Conservation (phyloP, 139 green algal genomes). For the Tetradesmus lagerheimii region DNA sequence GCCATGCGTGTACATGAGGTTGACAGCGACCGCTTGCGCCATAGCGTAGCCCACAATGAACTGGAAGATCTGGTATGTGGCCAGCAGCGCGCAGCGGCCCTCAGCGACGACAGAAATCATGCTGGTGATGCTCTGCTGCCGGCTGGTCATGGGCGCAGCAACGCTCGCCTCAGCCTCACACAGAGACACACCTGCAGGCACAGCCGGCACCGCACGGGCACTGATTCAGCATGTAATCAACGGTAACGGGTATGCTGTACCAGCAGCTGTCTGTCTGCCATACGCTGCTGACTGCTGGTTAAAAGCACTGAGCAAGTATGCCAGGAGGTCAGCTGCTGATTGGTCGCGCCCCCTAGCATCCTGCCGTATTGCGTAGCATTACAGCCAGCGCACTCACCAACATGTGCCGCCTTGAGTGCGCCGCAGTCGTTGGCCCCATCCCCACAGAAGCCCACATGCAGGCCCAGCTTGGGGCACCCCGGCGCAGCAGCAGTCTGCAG, state of each 20-base stretch:
- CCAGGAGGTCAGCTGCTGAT: too few relatives aligned
- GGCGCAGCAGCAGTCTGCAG: constrained; percentile 32
- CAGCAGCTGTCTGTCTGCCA: too few relatives aligned
- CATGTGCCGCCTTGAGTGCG: constrained; percentile 70
- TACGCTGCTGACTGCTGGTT: too few relatives aligned
- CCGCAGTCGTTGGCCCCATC: constrained; percentile 76
- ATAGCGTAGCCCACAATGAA: constrained; percentile 83
- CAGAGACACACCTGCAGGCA: constrained; percentile 60
- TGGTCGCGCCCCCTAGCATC: too few relatives aligned
- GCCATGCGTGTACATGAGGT: constrained; percentile 76
- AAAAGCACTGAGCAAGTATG: too few relatives aligned
- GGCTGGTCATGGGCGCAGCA: constrained; percentile 69
- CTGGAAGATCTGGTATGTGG: constrained; percentile 82
- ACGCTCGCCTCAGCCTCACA: constrained; percentile 68
- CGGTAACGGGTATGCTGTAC: not conserved
- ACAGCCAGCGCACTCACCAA: constrained; percentile 48
- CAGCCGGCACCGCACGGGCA: not conserved
- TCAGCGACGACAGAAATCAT: constrained; percentile 81
- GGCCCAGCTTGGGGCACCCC: constrained; percentile 56
- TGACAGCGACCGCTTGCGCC: constrained; percentile 70
- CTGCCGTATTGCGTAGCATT: too few relatives aligned
- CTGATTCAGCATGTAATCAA: not conserved
- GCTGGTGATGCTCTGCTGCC: constrained; percentile 67
- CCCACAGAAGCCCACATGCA: constrained; percentile 74
- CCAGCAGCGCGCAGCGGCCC: constrained; percentile 74